Percentiles rank a stretch among this genome's conserved stretches.
phyloP scores from a whole-genome alignment of 129 eudicot genomes.

The Logfia minima region DNA sequence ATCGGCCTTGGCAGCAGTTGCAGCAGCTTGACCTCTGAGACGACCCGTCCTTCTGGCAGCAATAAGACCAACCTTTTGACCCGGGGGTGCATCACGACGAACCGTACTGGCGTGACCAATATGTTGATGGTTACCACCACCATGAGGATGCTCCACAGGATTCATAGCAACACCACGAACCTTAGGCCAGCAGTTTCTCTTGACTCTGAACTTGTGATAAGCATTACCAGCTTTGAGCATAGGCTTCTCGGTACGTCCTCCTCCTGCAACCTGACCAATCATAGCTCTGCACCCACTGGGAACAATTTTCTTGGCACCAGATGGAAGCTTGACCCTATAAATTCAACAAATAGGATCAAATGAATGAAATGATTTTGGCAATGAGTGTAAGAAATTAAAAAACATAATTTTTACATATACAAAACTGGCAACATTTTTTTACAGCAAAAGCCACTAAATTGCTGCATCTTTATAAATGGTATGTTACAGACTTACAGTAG shows the following conservation, averaged over 20 bases:
- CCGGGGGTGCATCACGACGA: conserved; percentile 87
- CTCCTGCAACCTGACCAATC: conserved; percentile 78
- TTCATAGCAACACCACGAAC: conserved; percentile 76
- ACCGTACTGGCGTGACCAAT: conserved; percentile 95
- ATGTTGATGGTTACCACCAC: conserved; percentile 99
- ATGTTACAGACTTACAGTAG: too few relatives aligned
- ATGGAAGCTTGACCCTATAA: conserved; percentile 59
- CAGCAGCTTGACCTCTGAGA: conserved; percentile 75
- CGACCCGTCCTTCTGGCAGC: conserved; percentile 60
- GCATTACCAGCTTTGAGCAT: conserved; percentile 62
- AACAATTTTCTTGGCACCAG: conserved; percentile 60
- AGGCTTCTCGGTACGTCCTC: conserved; percentile 83
- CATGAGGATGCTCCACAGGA: conserved; percentile 97
- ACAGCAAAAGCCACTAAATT: neutral
- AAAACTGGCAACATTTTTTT: neutral
- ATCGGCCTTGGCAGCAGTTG: conserved; percentile 60
- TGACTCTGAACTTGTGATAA: conserved; percentile 54
- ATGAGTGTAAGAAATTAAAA: neutral
- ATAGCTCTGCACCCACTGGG: conserved; percentile 65
- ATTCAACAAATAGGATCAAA: neutral
- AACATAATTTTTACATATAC: neutral
- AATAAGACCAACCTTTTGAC: conserved; percentile 62
- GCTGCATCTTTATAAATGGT: neutral
- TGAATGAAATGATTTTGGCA: neutral
- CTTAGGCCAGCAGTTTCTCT: conserved; percentile 68